phyloP scores from a whole-genome alignment of 2,329 filamentous ascomycete genomes.

The Ophiosphaerella korrae region DNA sequence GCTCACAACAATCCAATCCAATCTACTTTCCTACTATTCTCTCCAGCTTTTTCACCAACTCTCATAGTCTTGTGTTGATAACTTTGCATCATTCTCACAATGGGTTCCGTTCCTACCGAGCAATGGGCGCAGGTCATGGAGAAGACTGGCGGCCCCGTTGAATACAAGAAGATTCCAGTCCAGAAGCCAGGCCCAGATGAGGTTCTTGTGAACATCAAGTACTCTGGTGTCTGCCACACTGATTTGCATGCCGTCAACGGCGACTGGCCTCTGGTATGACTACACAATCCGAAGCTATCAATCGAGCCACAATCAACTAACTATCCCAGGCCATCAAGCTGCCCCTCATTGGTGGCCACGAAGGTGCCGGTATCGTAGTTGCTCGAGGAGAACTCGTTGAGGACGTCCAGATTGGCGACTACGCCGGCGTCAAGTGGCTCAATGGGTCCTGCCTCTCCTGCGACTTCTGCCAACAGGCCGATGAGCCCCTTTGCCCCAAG shows the following conservation, averaged over 20 bases:
- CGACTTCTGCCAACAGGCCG: constrained; percentile 77
- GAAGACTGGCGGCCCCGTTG: constrained; percentile 71
- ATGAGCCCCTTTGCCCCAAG: constrained; percentile 82
- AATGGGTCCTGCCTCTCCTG: constrained; percentile 86
- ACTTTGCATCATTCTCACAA: constrained; percentile 29
- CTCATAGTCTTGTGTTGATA: not conserved
- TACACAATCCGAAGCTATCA: not conserved
- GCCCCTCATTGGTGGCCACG: constrained; percentile 81
- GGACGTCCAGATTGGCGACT: constrained; percentile 77
- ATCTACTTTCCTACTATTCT: constrained; percentile 3
- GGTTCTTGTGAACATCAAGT: constrained; percentile 90
- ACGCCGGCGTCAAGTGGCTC: constrained; percentile 89
- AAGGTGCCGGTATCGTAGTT: constrained; percentile 82
- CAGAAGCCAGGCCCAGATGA: constrained; percentile 82
- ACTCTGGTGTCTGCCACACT: constrained; percentile 88
- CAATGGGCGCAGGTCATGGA: constrained; percentile 95
- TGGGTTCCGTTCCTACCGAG: constrained; percentile 71
- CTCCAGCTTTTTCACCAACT: not conserved
- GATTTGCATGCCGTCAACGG: constrained; percentile 82
- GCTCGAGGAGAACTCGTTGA: constrained; percentile 76
- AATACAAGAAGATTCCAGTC: constrained; percentile 83
- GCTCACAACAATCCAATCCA: constrained; percentile 9
- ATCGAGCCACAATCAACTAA: not conserved
- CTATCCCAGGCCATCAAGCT: constrained; percentile 66
- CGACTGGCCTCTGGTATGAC: constrained; percentile 75